phyloP scores from a whole-genome alignment of 441 rosid species.

The Manihot esculenta region DNA sequence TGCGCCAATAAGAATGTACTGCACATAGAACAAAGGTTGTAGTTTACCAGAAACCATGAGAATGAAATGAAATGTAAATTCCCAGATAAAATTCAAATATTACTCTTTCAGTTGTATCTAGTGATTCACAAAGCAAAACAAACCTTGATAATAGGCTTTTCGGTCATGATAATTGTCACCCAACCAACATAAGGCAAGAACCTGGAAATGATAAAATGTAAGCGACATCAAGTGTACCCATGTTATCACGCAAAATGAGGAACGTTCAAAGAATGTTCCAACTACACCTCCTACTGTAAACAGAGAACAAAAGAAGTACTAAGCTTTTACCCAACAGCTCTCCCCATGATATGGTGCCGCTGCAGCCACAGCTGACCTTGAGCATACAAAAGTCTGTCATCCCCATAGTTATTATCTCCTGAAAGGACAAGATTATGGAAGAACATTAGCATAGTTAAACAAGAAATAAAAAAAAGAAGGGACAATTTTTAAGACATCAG shows the following conservation, averaged over 20 bases:
- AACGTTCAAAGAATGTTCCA: too few species aligned
- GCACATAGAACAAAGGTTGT: constrained; percentile 20
- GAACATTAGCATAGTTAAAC: neutral
- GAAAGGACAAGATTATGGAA: neutral
- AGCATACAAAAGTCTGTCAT: constrained; percentile 86
- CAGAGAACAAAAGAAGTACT: neutral
- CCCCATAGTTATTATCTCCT: constrained; percentile 82
- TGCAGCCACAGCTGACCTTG: constrained; percentile 91
- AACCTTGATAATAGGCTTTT: constrained; percentile 93
- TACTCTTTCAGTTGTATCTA: neutral
- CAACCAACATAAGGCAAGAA: constrained; percentile 92
- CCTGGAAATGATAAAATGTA: constrained; percentile 38
- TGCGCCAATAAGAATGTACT: constrained; percentile 83
- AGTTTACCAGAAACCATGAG: too few species aligned
- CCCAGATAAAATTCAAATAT: too few species aligned
- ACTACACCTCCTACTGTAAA: neutral
- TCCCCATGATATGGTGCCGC: constrained; percentile 84
- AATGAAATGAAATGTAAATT: too few species aligned
- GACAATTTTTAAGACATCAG: neutral
- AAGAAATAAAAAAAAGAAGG: neutral
- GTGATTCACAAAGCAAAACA: constrained; percentile 2
- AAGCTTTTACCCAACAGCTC: constrained; percentile 80
- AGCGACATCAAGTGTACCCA: neutral
- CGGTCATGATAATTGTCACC: constrained; percentile 92
- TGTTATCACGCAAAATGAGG: neutral